Percentiles rank a stretch among this genome's conserved stretches.
These are phyloP conservation scores for Lepidopterella palustris DNA, from an alignment of 495 filamentous ascomycete genomes.

Conservation along the genomic window DNA sequence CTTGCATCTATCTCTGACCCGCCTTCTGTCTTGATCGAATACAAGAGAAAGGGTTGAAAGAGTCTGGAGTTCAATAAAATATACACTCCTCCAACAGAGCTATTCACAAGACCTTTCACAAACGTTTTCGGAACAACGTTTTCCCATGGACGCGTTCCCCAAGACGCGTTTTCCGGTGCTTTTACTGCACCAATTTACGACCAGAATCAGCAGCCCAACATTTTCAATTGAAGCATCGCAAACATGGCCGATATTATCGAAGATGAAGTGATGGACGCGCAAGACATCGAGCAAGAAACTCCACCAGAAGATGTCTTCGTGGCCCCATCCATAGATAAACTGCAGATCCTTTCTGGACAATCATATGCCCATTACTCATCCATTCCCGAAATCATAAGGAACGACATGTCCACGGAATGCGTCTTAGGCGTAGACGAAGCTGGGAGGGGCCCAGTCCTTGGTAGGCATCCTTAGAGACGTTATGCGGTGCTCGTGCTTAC, in stretches of 20 bases:
- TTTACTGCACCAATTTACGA: not conserved
- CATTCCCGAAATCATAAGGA: slow-evolving; percentile 46
- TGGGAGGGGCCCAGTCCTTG: slow-evolving; percentile 87
- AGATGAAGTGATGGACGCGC: slow-evolving; percentile 19
- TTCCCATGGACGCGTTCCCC: not conserved
- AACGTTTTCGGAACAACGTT: too few species aligned
- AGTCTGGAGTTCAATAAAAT: too few species aligned
- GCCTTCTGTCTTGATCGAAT: too few species aligned
- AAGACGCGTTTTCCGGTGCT: not conserved
- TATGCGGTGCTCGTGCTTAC: not conserved
- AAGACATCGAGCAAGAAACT: slow-evolving; percentile 44
- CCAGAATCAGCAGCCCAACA: not conserved
- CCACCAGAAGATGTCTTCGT: slow-evolving; percentile 58
- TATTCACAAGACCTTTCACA: too few species aligned
- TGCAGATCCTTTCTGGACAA: slow-evolving; percentile 57
- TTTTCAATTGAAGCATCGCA: not conserved
- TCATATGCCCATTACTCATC: slow-evolving; percentile 83
- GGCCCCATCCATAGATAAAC: slow-evolving; percentile 62
- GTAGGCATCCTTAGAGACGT: slow-evolving; percentile 11
- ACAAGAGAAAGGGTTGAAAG: too few species aligned
- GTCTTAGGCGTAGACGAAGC: slow-evolving; percentile 93
- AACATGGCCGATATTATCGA: slow-evolving; percentile 18
- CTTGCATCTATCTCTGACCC: too few species aligned
- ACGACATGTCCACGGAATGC: slow-evolving; percentile 48
- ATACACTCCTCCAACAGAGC: too few species aligned